phyloP scores from a whole-genome alignment of 768 basidiomycete species.

The Psilocybe subaeruginosa region DNA sequence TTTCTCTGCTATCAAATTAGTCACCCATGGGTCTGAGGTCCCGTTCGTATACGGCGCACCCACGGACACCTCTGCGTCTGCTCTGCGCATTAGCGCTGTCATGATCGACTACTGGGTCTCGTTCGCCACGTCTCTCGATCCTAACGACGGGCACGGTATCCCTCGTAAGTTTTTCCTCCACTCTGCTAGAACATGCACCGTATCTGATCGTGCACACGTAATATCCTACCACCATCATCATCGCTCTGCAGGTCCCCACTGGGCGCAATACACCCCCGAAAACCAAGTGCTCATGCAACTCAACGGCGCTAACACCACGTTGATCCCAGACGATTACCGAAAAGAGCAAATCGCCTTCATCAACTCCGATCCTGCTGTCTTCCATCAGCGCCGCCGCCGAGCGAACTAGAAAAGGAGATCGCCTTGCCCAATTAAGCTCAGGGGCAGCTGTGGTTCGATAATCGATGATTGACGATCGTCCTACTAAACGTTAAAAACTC shows the following conservation, averaged over 20 bases:
- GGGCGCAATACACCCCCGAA: constrained; percentile 32
- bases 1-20: constrained; percentile 13
- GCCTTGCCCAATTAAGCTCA: too few relatives aligned
- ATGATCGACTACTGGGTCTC: constrained; percentile 50
- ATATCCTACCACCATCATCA: not conserved
- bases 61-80: constrained; percentile 23
- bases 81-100: constrained; percentile 27
- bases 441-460: too few relatives aligned
- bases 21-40: constrained; percentile 36
- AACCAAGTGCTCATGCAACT: constrained; percentile 38
- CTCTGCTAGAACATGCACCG: not conserved
- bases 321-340: constrained; percentile 40
- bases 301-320: constrained; percentile 34
- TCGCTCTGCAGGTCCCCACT: constrained; percentile 25
- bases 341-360: constrained; percentile 39
- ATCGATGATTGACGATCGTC: not conserved
- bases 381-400: constrained; percentile 20
- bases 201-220: not conserved
- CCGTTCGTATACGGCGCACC: constrained; percentile 37
- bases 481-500: too few relatives aligned
- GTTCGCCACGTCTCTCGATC: constrained; percentile 39
- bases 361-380: constrained; percentile 30
- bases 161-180: constrained; percentile 25
- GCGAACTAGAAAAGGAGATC: not conserved
- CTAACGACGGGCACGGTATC: constrained; percentile 38